Percentiles rank a stretch among this genome's conserved stretches.
Conservation (phyloP, 345 rosid genomes). For the Brassica carinata region DNA sequence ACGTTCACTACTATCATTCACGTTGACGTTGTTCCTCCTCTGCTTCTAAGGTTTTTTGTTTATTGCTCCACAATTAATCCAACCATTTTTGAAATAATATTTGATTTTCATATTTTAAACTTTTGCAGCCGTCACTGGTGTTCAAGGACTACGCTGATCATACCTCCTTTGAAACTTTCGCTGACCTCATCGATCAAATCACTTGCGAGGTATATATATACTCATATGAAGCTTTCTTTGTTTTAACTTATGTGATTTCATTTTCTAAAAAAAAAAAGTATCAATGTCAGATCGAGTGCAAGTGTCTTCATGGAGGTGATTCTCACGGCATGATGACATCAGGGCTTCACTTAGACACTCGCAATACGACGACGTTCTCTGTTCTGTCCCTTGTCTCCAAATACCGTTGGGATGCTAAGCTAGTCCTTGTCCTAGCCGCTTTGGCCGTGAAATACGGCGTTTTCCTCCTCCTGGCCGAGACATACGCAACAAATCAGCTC, state of each 20-base stretch:
- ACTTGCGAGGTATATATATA: constrained; percentile 55
- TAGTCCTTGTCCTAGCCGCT: constrained; percentile 72
- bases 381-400: constrained; percentile 52
- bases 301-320: constrained; percentile 62
- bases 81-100: too few species aligned
- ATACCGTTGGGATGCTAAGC: constrained; percentile 80
- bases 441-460: constrained; percentile 83
- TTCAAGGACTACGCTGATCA: constrained; percentile 51
- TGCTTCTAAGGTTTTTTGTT: too few species aligned
- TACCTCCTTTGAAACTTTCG: constrained; percentile 49
- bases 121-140: constrained; percentile 35
- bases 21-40: constrained; percentile 39
- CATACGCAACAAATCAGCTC: constrained; percentile 64
- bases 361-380: constrained; percentile 50
- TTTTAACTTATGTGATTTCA: not conserved
- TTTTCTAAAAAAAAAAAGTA: not conserved
- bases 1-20: constrained; percentile 43
- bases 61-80: too few species aligned
- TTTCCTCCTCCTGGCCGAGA: constrained; percentile 76
- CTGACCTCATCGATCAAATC: constrained; percentile 64
- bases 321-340: constrained; percentile 48
- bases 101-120: too few species aligned
- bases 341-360: constrained; percentile 38
- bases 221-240: constrained; percentile 1
- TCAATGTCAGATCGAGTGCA: constrained; percentile 55